A percentile compares a stretch with the other conserved stretches of the same genome.
phyloP scores from a whole-genome alignment of 2,329 filamentous ascomycete species.

The Leptosphaerulina australis region DNA sequence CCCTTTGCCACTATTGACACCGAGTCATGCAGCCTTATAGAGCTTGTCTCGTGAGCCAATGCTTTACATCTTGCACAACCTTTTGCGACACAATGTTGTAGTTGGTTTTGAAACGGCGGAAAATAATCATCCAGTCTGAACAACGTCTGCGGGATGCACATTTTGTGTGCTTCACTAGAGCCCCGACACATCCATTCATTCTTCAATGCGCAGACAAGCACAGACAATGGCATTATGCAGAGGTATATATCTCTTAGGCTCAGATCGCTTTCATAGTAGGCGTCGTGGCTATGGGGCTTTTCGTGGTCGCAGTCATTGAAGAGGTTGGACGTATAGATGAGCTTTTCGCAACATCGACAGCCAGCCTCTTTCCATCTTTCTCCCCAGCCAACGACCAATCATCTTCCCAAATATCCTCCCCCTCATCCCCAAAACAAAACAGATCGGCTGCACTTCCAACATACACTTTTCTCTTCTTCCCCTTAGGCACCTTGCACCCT shows the following conservation, averaged over 20 bases:
- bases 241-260: too few relatives aligned
- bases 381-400: constrained; percentile 21
- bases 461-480: constrained; percentile 40
- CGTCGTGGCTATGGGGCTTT: too few relatives aligned
- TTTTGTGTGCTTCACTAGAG: too few relatives aligned
- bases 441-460: constrained; percentile 62
- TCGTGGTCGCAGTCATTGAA: not conserved
- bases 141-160: too few relatives aligned
- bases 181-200: too few relatives aligned
- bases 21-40: constrained; percentile 8
- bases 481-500: constrained; percentile 60
- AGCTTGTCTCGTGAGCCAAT: not conserved
- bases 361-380: too few relatives aligned
- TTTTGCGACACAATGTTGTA: not conserved
- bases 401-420: constrained; percentile 39
- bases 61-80: not conserved
- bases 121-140: not conserved
- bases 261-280: too few relatives aligned
- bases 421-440: constrained; percentile 64
- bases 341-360: not conserved
- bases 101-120: not conserved
- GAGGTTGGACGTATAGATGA: not conserved
- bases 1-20: not conserved
- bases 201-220: too few relatives aligned
- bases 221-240: too few relatives aligned